phyloP scores from a whole-genome alignment of 1,139 yeast species.

The Zygosaccharomyces sapae region DNA sequence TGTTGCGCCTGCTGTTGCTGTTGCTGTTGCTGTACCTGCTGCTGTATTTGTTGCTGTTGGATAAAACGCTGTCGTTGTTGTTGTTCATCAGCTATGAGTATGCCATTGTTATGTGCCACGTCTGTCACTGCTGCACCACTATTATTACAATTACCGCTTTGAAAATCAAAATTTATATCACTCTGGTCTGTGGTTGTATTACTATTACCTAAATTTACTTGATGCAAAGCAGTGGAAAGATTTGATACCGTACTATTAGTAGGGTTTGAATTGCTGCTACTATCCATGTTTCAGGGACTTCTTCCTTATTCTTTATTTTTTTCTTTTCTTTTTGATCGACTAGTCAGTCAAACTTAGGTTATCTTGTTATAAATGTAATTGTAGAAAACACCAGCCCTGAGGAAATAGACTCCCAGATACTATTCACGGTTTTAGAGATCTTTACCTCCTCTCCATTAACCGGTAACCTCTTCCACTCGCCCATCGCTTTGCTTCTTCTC shows the following conservation, averaged over 20 bases:
- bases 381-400: too few species aligned
- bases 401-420: too few species aligned
- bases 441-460: neutral
- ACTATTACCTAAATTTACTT: conserved; percentile 30
- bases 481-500: neutral
- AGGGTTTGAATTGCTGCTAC: conserved; percentile 7
- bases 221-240: conserved; percentile 34
- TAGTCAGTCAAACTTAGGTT: too few species aligned
- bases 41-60: conserved; percentile 11
- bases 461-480: neutral
- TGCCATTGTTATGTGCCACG: conserved; percentile 15
- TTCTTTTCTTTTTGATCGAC: neutral
- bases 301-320: neutral
- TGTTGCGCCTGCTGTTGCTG: conserved; percentile 22
- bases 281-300: conserved; percentile 6
- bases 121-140: conserved; percentile 4
- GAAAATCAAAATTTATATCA: conserved; percentile 23
- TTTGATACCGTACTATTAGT: conserved; percentile 25
- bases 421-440: too few species aligned
- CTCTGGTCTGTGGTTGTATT: conserved; percentile 29
- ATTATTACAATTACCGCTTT: conserved; percentile 13
- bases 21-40: conserved; percentile 20
- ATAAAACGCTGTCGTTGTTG: conserved; percentile 7
- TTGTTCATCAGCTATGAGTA: conserved; percentile 10
- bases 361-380: too few species aligned